These are phyloP conservation scores for Coniosporium apollinis DNA, from an alignment of 495 filamentous ascomycete species.

Conservation along the genomic window DNA sequence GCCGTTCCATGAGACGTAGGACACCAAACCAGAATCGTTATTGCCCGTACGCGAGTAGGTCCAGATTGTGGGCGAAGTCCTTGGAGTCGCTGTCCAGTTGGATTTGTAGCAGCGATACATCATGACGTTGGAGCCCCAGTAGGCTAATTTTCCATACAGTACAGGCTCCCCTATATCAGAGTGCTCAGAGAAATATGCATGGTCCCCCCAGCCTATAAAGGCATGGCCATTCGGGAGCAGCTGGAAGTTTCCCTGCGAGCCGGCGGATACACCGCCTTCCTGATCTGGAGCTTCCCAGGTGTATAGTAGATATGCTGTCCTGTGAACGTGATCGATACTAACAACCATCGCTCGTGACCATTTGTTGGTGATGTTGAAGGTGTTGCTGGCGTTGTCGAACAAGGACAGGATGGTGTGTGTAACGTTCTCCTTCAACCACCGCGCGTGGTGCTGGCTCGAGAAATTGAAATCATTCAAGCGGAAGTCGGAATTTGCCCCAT, in stretches of 20 bases:
- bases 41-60: constrained; percentile 8
- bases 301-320: constrained; percentile 31
- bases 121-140: constrained; percentile 8
- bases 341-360: constrained; percentile 43
- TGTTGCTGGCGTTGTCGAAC: constrained; percentile 39
- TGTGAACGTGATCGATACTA: constrained; percentile 33
- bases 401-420: constrained; percentile 36
- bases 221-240: constrained; percentile 36
- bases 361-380: constrained; percentile 29
- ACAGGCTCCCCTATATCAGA: constrained; percentile 31
- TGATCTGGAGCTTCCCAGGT: constrained; percentile 29
- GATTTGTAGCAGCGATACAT: constrained; percentile 16
- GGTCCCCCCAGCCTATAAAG: constrained; percentile 45
- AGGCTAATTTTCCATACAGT: constrained; percentile 14
- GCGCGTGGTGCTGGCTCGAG: constrained; percentile 46
- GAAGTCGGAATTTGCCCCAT: constrained; percentile 34
- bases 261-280: constrained; percentile 30
- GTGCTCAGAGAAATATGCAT: constrained; percentile 41
- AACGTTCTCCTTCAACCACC: constrained; percentile 34
- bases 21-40: constrained; percentile 7
- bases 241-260: constrained; percentile 46
- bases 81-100: constrained; percentile 14
- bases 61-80: constrained; percentile 12
- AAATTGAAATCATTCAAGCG: constrained; percentile 36
- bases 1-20: constrained; percentile 15